Conservation (phyloP, 208 protist genomes). For the Leishmania aethiopica region DNA sequence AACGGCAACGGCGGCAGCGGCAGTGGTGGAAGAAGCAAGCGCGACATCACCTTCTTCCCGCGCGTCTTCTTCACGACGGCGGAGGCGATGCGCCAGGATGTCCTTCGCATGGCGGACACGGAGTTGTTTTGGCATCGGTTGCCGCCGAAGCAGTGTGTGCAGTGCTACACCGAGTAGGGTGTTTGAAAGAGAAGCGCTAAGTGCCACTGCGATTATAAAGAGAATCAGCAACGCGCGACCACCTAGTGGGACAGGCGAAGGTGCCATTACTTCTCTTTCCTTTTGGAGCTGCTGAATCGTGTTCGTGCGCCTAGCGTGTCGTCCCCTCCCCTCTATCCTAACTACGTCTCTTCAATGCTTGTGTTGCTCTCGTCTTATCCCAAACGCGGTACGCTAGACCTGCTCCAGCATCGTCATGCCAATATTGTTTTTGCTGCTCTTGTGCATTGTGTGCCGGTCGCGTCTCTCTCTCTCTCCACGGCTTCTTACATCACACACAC, state of each 20-base stretch:
- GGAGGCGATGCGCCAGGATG: conserved; percentile 28
- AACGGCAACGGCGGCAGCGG: background rate
- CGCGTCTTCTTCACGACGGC: conserved; percentile 41
- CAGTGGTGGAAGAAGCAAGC: background rate
- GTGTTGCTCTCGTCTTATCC: background rate
- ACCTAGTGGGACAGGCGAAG: background rate
- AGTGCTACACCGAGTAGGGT: conserved; percentile 29
- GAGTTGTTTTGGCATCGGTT: conserved; percentile 41
- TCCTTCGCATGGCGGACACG: conserved; percentile 11
- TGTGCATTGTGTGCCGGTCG: too few relatives aligned
- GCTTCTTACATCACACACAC: too few relatives aligned
- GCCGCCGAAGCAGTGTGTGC: conserved; percentile 49
- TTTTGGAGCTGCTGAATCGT: too few relatives aligned
- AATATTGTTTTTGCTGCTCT: too few relatives aligned
- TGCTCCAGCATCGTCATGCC: too few relatives aligned
- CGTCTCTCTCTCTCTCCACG: too few relatives aligned
- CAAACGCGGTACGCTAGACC: too few relatives aligned
- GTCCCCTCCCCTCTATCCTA: background rate
- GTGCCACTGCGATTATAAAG: background rate
- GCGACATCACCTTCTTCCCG: conserved; percentile 48
- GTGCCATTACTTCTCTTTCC: too few relatives aligned
- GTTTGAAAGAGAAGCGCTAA: background rate
- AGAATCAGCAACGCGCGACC: background rate
- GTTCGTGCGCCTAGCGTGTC: background rate
- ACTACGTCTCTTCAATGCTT: background rate